Percentiles rank a stretch among this genome's conserved stretches.
Evolutionary conservation across 176 grass and related monocot genomes (phyloP).

Genomic region (Oryza glumipatula): DNA sequence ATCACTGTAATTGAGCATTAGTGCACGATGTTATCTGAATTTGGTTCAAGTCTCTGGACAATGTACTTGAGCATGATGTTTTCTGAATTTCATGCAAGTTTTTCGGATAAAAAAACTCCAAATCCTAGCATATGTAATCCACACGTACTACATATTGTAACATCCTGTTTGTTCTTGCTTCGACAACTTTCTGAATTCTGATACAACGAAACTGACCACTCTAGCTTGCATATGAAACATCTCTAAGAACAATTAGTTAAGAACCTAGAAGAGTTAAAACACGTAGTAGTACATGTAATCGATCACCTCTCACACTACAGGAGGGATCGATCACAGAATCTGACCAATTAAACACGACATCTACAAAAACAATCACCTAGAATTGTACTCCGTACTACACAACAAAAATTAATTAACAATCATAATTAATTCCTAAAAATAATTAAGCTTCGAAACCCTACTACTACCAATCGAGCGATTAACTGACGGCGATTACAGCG

Average conservation of each 20-base stretch:
- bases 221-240: background rate
- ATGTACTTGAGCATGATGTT: background rate
- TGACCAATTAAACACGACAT: background rate
- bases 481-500: background rate
- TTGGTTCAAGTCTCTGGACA: no score
- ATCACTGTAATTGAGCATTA: background rate
- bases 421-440: conserved; percentile 1
- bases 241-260: background rate
- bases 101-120: background rate
- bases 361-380: conserved; percentile 17
- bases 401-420: background rate
- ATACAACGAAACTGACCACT: background rate
- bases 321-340: background rate
- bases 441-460: background rate
- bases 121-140: background rate
- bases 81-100: background rate
- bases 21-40: background rate
- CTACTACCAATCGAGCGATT: background rate
- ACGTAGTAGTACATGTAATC: background rate
- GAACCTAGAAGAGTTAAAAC: background rate
- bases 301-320: background rate
- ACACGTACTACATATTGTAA: no score
- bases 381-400: conserved; percentile 23
- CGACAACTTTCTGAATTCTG: background rate
- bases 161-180: background rate